Evolutionary conservation across 306 rosid genomes (phyloP).

Genomic region (Bauhinia variegata): DNA sequence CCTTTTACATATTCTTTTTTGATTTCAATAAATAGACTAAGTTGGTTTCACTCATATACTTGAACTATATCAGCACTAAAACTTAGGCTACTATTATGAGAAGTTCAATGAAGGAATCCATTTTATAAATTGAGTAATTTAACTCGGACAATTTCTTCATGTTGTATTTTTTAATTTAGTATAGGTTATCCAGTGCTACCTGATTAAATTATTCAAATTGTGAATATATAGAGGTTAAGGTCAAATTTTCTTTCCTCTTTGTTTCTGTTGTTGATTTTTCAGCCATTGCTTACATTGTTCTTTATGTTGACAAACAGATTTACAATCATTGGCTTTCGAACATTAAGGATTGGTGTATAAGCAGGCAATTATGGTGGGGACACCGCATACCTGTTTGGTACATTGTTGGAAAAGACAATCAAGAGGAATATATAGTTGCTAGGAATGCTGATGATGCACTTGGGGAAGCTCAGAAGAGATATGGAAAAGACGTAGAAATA

Average conservation of each 20-base stretch:
- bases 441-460: constrained; percentile 79
- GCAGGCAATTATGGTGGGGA: constrained; percentile 99
- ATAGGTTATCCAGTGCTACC: background rate
- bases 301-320: constrained; percentile 59
- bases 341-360: constrained; percentile 98
- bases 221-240: background rate
- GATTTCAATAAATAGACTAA: background rate
- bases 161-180: background rate
- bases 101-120: background rate
- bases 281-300: constrained; percentile 11
- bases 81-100: background rate
- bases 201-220: background rate
- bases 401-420: constrained; percentile 76
- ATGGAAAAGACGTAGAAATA: constrained; percentile 79
- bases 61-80: too few relatives aligned
- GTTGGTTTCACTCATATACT: background rate
- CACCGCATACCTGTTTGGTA: constrained; percentile 98
- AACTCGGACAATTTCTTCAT: too few relatives aligned
- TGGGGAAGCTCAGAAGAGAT: constrained; percentile 67
- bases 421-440: constrained; percentile 95
- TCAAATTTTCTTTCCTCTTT: background rate
- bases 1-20: background rate
- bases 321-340: constrained; percentile 96
- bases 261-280: background rate
- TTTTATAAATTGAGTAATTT: too few relatives aligned